Evolutionary conservation across 345 rosid species (phyloP).

Genomic region (Noccaea bulbosa): DNA sequence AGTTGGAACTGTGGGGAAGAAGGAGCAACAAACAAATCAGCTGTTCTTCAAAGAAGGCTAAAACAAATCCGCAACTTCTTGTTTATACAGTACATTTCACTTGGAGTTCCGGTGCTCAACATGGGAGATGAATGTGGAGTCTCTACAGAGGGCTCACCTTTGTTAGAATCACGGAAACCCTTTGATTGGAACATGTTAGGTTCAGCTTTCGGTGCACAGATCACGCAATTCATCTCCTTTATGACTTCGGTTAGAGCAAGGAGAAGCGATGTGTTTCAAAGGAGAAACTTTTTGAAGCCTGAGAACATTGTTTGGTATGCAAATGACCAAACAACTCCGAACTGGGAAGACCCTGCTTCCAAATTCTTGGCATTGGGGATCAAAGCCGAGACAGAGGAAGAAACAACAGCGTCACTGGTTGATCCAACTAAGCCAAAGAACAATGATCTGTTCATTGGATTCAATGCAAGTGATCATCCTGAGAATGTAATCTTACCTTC

Average conservation of each 20-base stretch:
- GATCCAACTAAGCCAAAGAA: constrained; percentile 45
- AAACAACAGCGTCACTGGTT: constrained; percentile 39
- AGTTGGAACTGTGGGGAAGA: constrained; percentile 98
- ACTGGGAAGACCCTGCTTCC: constrained; percentile 72
- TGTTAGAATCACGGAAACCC: constrained; percentile 53
- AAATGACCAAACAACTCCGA: constrained; percentile 66
- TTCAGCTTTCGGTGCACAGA: constrained; percentile 73
- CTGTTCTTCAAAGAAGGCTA: constrained; percentile 78
- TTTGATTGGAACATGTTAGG: constrained; percentile 71
- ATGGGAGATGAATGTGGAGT: constrained; percentile 97
- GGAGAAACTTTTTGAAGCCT: constrained; percentile 58
- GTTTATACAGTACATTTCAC: constrained; percentile 70
- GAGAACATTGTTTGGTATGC: constrained; percentile 85
- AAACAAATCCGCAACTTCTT: constrained; percentile 86
- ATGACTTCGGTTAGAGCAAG: constrained; percentile 63
- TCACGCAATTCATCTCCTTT: constrained; percentile 70
- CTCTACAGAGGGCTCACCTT: constrained; percentile 73
- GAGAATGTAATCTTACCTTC: constrained; percentile 62
- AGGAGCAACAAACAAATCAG: constrained; percentile 74
- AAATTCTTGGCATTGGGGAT: constrained; percentile 75
- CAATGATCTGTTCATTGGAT: constrained; percentile 64
- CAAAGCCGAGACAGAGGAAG: constrained; percentile 55
- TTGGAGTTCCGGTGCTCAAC: constrained; percentile 85
- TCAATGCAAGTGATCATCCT: constrained; percentile 56
- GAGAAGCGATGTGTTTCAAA: constrained; percentile 75